Evolutionary conservation across 2,329 filamentous ascomycete genomes (phyloP), one percentile per base, ranked within the genome.

Genomic region (Exophiala viscosa): DNA sequence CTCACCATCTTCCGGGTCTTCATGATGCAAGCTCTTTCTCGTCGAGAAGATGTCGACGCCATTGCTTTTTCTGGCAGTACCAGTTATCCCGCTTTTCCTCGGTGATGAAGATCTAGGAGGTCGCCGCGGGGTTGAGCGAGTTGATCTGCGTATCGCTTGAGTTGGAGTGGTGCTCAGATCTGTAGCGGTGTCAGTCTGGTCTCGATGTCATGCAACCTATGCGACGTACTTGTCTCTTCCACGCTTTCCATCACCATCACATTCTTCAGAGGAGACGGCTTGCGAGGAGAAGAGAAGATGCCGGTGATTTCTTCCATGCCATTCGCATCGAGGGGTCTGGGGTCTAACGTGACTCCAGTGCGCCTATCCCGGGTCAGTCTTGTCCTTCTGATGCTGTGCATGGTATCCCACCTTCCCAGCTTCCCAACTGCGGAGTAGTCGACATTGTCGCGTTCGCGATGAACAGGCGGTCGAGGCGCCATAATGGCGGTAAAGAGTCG

Each of bases 261-360:
- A 11, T 39, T 59, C 53, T 65, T 65, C 17, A 64, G 57, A 1
- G 76, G 73, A n/a, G 77, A 79, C 48, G 70, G 73, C 64, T 85
- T 87, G 60, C 83, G 81, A 11, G 91, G 90, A 15, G 91, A 96
- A 7, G 91, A 96, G 70, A 96, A 96, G 60, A 97, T 83, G 61
- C 83, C 83, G 33, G 92, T 88, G 53, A 96, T 80, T 33, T 88
- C 86, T 68, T 96, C 90, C 76, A 99, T 84, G 69, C 92, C 93
- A 77, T 96, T 78, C 68, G 95, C 90, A 72, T 97, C 92, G 72
- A 90, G 87, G 55, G 85, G 76, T 47, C 89, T 89, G 50, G 96
- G 89, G 64, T 84, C 82, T 31, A 97, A 72, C 1, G 84, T 87
- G 20, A 95, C 81, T 40, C 93, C 93, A 1, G 93, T 99, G 79